Percentiles rank a stretch among this genome's conserved stretches.
Conservation (phyloP, 2,329 filamentous ascomycete species). For the Fusarium tuaranense region DNA sequence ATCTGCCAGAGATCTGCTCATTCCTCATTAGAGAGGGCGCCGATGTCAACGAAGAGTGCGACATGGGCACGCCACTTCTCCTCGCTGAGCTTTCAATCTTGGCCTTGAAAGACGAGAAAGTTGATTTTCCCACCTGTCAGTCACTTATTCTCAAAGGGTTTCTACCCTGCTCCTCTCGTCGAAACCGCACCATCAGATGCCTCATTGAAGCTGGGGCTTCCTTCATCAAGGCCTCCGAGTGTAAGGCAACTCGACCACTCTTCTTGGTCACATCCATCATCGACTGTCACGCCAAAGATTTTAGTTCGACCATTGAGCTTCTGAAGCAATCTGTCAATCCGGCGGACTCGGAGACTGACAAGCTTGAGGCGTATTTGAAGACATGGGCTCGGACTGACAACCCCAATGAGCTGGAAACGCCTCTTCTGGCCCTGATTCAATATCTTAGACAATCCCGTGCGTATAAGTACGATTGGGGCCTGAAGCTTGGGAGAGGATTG, state of each 20-base stretch:
- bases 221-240: neutral
- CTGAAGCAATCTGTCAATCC: neutral
- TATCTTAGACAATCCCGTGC: neutral
- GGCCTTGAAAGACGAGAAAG: neutral
- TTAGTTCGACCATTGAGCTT: neutral
- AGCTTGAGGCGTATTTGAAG: neutral
- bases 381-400: neutral
- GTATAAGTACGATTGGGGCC: neutral
- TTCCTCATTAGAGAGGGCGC: neutral
- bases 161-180: neutral
- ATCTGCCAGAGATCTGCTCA: conserved; percentile 11
- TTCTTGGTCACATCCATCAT: neutral
- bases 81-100: neutral
- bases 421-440: neutral
- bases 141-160: neutral
- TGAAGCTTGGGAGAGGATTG: neutral
- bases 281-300: neutral
- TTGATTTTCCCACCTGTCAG: neutral
- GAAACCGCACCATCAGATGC: neutral
- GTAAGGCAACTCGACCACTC: neutral
- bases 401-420: neutral
- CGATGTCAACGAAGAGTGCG: neutral
- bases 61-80: neutral
- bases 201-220: neutral
- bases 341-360: neutral